Conservation (phyloP, 2,329 filamentous ascomycete genomes). For the Scleromitrula shiraiana region DNA sequence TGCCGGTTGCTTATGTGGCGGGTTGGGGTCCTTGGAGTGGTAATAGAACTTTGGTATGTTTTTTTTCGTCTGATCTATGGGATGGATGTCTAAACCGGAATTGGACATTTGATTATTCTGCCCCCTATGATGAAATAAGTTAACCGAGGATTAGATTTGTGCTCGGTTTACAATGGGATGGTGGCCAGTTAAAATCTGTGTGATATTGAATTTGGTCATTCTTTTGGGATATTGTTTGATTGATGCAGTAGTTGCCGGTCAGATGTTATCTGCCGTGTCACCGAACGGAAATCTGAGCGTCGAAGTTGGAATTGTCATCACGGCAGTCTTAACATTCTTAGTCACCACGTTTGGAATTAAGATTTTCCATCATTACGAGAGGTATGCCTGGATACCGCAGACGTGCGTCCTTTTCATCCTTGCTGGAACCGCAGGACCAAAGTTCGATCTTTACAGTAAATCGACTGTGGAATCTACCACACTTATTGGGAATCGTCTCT, state of each 20-base stretch:
- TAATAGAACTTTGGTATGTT: slow-evolving; percentile 49
- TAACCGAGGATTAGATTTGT: slow-evolving; percentile 29
- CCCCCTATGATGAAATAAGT: not conserved
- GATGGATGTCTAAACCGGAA: not conserved
- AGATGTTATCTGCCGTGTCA: slow-evolving; percentile 60
- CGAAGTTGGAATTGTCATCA: slow-evolving; percentile 59
- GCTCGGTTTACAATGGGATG: slow-evolving; percentile 56
- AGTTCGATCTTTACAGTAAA: slow-evolving; percentile 53
- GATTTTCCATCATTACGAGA: slow-evolving; percentile 61
- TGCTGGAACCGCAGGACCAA: slow-evolving; percentile 50
- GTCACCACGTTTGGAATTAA: slow-evolving; percentile 62
- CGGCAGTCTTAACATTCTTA: slow-evolving; percentile 52
- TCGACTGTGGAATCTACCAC: slow-evolving; percentile 32
- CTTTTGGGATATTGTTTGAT: slow-evolving; percentile 56
- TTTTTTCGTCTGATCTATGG: not conserved
- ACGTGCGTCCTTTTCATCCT: slow-evolving; percentile 52
- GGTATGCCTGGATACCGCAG: slow-evolving; percentile 59
- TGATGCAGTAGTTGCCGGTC: slow-evolving; percentile 57
- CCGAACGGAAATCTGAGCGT: slow-evolving; percentile 49
- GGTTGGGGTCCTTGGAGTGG: slow-evolving; percentile 54
- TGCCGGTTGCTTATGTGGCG: slow-evolving; percentile 51
- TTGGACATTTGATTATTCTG: not conserved
- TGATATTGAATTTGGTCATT: slow-evolving; percentile 54
- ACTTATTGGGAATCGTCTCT: slow-evolving; percentile 49
- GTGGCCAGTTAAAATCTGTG: slow-evolving; percentile 57